Evolutionary conservation across 495 filamentous ascomycete species (phyloP).

Genomic region (Talaromyces adpressus): DNA sequence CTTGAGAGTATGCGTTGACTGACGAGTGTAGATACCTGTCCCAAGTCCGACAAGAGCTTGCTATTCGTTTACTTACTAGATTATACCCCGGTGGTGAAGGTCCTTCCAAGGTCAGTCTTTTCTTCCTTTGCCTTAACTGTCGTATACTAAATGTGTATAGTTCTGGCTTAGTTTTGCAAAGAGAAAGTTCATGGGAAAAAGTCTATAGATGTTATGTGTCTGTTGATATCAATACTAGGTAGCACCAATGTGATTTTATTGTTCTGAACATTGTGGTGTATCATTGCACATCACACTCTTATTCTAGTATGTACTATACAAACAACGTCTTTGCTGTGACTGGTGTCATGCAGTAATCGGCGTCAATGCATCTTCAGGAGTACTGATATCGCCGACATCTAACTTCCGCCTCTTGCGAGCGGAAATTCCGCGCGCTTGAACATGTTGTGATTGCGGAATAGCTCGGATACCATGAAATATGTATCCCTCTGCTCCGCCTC

Average conservation of each 20-base stretch:
- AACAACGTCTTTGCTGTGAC: too few species aligned
- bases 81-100: conserved; percentile 77
- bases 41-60: conserved; percentile 89
- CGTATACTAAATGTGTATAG: conserved; percentile 21
- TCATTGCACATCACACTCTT: background rate
- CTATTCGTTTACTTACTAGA: conserved; percentile 67
- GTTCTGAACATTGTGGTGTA: background rate
- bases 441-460: conserved; percentile 65
- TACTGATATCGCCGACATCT: conserved; percentile 12
- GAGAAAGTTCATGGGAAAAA: conserved; percentile 99
- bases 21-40: conserved; percentile 54
- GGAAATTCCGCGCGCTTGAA: conserved; percentile 78
- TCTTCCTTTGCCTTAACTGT: background rate
- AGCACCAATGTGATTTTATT: conserved; percentile 6
- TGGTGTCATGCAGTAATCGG: conserved; percentile 6
- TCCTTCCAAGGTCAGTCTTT: conserved; percentile 68
- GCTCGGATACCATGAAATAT: conserved; percentile 79
- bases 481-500: conserved; percentile 85
- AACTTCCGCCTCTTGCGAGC: conserved; percentile 45
- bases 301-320: background rate
- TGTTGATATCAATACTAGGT: conserved; percentile 5
- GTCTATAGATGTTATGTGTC: conserved; percentile 42
- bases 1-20: background rate
- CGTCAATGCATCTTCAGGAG: conserved; percentile 17
- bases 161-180: conserved; percentile 99